Evolutionary conservation across 2,329 filamentous ascomycete species (phyloP).

Genomic region (Ophiognomonia clavigignenti-juglandacearum): DNA sequence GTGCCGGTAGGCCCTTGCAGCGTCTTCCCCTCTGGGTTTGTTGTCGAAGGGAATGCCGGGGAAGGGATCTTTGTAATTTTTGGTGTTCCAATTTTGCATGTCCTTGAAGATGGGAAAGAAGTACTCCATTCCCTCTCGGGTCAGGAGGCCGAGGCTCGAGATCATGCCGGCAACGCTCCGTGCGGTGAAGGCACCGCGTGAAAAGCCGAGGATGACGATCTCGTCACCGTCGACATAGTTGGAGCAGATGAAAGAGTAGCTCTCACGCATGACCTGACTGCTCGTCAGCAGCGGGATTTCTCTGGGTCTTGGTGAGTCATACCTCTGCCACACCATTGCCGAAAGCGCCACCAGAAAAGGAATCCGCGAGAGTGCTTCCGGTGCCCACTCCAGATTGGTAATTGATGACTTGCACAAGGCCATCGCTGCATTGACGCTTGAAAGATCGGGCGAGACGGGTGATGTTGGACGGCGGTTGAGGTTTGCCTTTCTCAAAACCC

Average conservation of each 20-base stretch:
- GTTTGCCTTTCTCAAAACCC: slow-evolving; percentile 39
- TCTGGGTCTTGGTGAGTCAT: slow-evolving; percentile 5
- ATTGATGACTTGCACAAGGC: slow-evolving; percentile 52
- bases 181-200: slow-evolving; percentile 53
- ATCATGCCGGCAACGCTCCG: slow-evolving; percentile 53
- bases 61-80: slow-evolving; percentile 41
- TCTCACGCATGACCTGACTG: slow-evolving; percentile 50
- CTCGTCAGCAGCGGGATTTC: too few species aligned
- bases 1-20: slow-evolving; percentile 37
- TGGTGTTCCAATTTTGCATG: slow-evolving; percentile 48
- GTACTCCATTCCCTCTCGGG: slow-evolving; percentile 46
- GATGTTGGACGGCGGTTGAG: slow-evolving; percentile 54
- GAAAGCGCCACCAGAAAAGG: slow-evolving; percentile 49
- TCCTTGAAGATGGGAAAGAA: slow-evolving; percentile 54
- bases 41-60: slow-evolving; percentile 40
- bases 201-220: slow-evolving; percentile 53
- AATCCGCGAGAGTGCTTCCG: slow-evolving; percentile 42
- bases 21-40: slow-evolving; percentile 41
- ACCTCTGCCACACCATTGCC: slow-evolving; percentile 50
- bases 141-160: slow-evolving; percentile 45
- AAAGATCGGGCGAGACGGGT: slow-evolving; percentile 56
- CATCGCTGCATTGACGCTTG: slow-evolving; percentile 44
- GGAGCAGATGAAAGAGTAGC: slow-evolving; percentile 57
- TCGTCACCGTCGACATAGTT: slow-evolving; percentile 57
- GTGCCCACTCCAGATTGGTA: slow-evolving; percentile 60